phyloP scores from a whole-genome alignment of 345 rosid genomes.

The Eutrema japonicum region DNA sequence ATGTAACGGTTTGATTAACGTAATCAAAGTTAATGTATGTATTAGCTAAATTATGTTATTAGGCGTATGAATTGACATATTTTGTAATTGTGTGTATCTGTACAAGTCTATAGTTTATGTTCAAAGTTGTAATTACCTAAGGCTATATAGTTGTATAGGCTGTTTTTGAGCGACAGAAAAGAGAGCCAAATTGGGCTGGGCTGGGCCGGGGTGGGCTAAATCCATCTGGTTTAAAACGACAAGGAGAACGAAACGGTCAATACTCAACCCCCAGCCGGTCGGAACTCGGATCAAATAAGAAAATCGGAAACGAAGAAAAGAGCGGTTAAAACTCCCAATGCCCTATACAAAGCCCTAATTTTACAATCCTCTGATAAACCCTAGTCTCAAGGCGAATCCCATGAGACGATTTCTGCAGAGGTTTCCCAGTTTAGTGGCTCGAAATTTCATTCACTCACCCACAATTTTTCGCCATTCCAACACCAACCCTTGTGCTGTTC shows the following conservation, averaged over 20 bases:
- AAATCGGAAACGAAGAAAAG: constrained; percentile 2
- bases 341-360: background rate
- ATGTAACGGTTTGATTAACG: no score
- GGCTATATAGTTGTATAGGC: no score
- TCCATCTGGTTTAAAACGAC: background rate
- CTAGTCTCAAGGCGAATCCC: constrained; percentile 17
- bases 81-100: no score
- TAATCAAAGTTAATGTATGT: no score
- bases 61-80: no score
- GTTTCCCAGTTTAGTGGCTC: constrained; percentile 30
- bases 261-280: background rate
- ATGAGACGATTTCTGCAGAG: constrained; percentile 47
- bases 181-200: background rate
- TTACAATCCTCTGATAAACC: constrained; percentile 31
- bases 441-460: constrained; percentile 33
- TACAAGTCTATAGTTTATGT: background rate
- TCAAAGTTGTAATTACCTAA: no score
- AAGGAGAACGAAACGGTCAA: background rate
- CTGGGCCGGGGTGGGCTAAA: background rate
- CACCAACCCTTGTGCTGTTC: constrained; percentile 3
- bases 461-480: background rate
- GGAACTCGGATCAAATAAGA: background rate
- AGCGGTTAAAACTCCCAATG: constrained; percentile 10
- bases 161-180: no score
- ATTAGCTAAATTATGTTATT: no score